These are phyloP conservation scores for Apostasia ramifera DNA, from an alignment of 106 monocot species.

Conservation along the genomic window DNA sequence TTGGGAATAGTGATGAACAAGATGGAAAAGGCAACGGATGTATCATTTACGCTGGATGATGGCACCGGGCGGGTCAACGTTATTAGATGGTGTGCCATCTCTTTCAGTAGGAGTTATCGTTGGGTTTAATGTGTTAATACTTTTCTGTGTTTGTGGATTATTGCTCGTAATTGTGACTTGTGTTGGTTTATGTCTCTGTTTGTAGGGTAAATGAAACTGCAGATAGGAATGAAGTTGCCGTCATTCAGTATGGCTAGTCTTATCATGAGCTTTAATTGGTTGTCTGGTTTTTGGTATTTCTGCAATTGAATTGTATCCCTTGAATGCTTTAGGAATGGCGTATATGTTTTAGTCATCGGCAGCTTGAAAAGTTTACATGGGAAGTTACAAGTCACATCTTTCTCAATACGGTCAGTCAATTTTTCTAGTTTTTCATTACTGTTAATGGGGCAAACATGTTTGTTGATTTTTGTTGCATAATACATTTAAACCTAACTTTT, in stretches of 20 bases:
- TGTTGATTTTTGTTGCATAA: too few species aligned
- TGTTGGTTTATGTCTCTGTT: constrained; percentile 1
- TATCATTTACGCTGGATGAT: constrained; percentile 79
- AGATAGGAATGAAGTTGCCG: constrained; percentile 43
- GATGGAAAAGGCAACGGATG: constrained; percentile 73
- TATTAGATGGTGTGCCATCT: constrained; percentile 59
- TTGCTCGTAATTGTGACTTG: not conserved
- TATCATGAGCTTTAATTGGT: not conserved
- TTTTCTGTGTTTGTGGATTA: not conserved
- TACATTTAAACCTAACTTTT: too few species aligned
- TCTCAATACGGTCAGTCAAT: constrained; percentile 40
- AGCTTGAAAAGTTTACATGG: constrained; percentile 62
- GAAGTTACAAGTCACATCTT: constrained; percentile 42
- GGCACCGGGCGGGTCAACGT: constrained; percentile 78
- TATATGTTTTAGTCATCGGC: constrained; percentile 54
- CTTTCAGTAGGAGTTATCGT: not conserved
- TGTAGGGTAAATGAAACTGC: constrained; percentile 62
- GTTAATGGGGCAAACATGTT: too few species aligned
- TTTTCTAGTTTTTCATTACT: not conserved
- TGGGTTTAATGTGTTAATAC: not conserved
- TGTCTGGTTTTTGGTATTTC: not conserved
- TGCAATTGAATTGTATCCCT: not conserved
- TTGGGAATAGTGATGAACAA: constrained; percentile 70
- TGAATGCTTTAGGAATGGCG: constrained; percentile 37
- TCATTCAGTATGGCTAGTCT: constrained; percentile 24